phyloP scores from a whole-genome alignment of 495 filamentous ascomycete species.

The Neurospora terricola region DNA sequence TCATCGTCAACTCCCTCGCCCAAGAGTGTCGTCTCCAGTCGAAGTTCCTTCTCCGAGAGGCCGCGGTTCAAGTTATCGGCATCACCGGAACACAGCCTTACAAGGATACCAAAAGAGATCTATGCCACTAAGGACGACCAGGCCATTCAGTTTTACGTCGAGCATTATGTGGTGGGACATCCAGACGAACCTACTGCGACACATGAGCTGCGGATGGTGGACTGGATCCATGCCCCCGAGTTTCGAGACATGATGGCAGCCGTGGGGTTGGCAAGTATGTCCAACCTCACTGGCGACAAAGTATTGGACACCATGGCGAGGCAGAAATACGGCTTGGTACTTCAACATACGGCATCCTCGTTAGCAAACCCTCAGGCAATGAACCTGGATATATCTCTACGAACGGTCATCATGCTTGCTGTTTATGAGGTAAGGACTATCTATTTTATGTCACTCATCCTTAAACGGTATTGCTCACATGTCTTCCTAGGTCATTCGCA shows the following conservation, averaged over 20 bases:
- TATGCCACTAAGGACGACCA: slow-evolving; percentile 26
- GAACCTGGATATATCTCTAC: slow-evolving; percentile 21
- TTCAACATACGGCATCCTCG: slow-evolving; percentile 26
- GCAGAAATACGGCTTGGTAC: slow-evolving; percentile 32
- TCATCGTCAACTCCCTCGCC: slow-evolving; percentile 2
- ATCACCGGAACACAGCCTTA: background rate
- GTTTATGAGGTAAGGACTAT: slow-evolving; percentile 32
- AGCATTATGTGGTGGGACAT: slow-evolving; percentile 36
- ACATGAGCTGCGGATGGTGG: slow-evolving; percentile 16
- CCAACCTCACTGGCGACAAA: slow-evolving; percentile 35
- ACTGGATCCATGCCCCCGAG: slow-evolving; percentile 18
- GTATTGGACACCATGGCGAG: slow-evolving; percentile 27
- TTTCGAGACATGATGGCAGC: slow-evolving; percentile 36
- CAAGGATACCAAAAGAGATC: slow-evolving; percentile 10
- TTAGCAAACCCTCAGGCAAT: slow-evolving; percentile 17
- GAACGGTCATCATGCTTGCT: slow-evolving; percentile 32
- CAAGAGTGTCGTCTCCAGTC: slow-evolving; percentile 6
- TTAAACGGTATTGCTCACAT: background rate
- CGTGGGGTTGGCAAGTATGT: slow-evolving; percentile 33
- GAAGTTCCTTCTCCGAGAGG: background rate
- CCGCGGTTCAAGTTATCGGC: slow-evolving; percentile 4
- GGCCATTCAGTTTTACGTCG: slow-evolving; percentile 37
- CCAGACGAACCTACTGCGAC: slow-evolving; percentile 33
- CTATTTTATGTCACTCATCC: background rate
- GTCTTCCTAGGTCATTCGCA: slow-evolving; percentile 10